A percentile compares a stretch with the other conserved stretches of the same genome.
Evolutionary conservation across 768 basidiomycete species (phyloP).

Genomic region (Russula sp.): DNA sequence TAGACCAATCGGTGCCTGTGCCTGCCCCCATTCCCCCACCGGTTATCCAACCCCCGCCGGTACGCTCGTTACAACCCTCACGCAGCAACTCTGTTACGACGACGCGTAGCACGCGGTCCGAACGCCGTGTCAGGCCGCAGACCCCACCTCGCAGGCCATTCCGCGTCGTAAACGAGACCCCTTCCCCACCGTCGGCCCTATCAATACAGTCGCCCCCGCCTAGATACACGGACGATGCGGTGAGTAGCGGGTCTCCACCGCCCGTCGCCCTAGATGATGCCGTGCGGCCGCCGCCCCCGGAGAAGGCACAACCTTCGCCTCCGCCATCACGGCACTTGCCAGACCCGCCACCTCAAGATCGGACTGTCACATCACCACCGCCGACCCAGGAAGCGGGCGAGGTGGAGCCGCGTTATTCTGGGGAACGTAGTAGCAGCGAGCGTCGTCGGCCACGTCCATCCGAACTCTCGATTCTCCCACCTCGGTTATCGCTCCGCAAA

Average conservation of each 20-base stretch:
- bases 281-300: neutral
- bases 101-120: neutral
- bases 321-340: neutral
- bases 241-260: constrained; percentile 3
- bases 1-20: neutral
- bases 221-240: constrained; percentile 2
- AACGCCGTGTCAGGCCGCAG: neutral
- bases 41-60: neutral
- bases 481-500: constrained; percentile 23
- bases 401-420: neutral
- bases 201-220: constrained; percentile 15
- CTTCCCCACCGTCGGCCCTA: neutral
- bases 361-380: neutral
- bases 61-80: neutral
- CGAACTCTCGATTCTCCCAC: constrained; percentile 20
- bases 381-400: neutral
- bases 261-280: constrained; percentile 5
- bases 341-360: neutral
- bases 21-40: neutral
- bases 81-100: neutral
- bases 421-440: neutral
- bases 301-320: neutral
- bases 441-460: constrained; percentile 1
- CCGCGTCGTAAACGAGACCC: constrained; percentile 19
- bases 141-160: constrained; percentile 10